Evolutionary conservation across 1,284 basidiomycete species (phyloP).

Genomic region (Moesziomyces globuligerus): DNA sequence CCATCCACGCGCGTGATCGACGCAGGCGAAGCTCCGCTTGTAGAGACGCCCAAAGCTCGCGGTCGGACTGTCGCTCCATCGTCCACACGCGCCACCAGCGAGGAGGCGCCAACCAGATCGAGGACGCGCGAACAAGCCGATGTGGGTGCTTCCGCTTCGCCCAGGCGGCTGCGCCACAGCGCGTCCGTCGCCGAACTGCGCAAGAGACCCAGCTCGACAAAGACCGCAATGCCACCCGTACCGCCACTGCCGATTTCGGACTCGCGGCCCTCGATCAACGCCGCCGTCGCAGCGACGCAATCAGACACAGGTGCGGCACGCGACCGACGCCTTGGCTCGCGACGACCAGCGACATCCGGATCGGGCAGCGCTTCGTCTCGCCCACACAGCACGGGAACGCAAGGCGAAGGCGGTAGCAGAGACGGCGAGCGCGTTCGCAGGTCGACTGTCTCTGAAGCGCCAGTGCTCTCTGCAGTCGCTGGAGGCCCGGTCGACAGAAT

Average conservation of each 20-base stretch:
- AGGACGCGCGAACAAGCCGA: background rate
- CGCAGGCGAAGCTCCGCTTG: slow-evolving; percentile 1
- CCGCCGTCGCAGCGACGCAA: background rate
- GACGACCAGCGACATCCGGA: slow-evolving; percentile 5
- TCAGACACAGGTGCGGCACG: background rate
- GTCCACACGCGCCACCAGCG: slow-evolving; percentile 28
- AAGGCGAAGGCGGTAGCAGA: no score
- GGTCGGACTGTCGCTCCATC: slow-evolving; percentile 7
- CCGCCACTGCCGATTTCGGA: slow-evolving; percentile 7
- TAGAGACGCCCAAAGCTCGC: slow-evolving; percentile 23
- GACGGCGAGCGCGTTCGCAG: slow-evolving; percentile 17
- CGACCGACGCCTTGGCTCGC: background rate
- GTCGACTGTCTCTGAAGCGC: slow-evolving; percentile 26
- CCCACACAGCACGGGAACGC: no score
- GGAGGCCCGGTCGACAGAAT: background rate
- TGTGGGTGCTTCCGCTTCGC: slow-evolving; percentile 2
- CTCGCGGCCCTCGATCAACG: background rate
- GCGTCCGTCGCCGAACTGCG: slow-evolving; percentile 25
- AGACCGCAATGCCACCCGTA: slow-evolving; percentile 5
- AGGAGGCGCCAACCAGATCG: slow-evolving; percentile 24
- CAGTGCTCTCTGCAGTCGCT: background rate
- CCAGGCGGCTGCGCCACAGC: slow-evolving; percentile 28
- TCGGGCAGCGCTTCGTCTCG: background rate
- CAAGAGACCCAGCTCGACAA: slow-evolving; percentile 11
- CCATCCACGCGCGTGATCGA: slow-evolving; percentile 5